Evolutionary conservation across 2,329 filamentous ascomycete species (phyloP).

Genomic region (Ophiostoma populinum): DNA sequence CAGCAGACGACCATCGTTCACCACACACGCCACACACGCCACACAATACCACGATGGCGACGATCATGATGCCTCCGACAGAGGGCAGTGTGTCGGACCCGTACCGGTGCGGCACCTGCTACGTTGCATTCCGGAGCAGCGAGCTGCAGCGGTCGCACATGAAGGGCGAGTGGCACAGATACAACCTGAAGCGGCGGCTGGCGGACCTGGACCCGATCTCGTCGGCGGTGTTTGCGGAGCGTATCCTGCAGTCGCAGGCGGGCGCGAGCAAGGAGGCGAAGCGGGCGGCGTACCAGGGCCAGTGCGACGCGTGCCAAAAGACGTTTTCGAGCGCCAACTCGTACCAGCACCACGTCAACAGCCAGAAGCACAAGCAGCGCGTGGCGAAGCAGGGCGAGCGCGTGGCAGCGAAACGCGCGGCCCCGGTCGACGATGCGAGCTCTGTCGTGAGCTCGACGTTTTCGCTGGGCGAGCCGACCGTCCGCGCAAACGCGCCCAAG

Average conservation of each 20-base stretch:
- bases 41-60: neutral
- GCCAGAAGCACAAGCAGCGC: conserved; percentile 71
- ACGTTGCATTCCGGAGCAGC: conserved; percentile 87
- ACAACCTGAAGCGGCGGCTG: conserved; percentile 90
- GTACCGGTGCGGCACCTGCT: conserved; percentile 96
- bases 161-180: conserved; percentile 98
- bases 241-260: conserved; percentile 82
- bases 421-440: conserved; percentile 46
- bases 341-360: conserved; percentile 79
- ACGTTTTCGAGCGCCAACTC: conserved; percentile 95
- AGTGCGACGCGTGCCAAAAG: conserved; percentile 70
- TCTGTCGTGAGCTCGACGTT: conserved; percentile 86
- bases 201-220: conserved; percentile 79
- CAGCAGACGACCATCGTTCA: neutral
- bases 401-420: conserved; percentile 18
- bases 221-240: conserved; percentile 86
- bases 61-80: conserved; percentile 30
- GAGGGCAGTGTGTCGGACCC: conserved; percentile 38
- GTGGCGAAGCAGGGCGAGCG: conserved; percentile 27
- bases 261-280: conserved; percentile 69
- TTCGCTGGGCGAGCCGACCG: conserved; percentile 66
- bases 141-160: conserved; percentile 90
- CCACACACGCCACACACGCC: neutral
- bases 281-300: conserved; percentile 74
- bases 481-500: conserved; percentile 37